Conservation (phyloP, 2,329 filamentous ascomycete species). For the Blastomyces gilchristii region DNA sequence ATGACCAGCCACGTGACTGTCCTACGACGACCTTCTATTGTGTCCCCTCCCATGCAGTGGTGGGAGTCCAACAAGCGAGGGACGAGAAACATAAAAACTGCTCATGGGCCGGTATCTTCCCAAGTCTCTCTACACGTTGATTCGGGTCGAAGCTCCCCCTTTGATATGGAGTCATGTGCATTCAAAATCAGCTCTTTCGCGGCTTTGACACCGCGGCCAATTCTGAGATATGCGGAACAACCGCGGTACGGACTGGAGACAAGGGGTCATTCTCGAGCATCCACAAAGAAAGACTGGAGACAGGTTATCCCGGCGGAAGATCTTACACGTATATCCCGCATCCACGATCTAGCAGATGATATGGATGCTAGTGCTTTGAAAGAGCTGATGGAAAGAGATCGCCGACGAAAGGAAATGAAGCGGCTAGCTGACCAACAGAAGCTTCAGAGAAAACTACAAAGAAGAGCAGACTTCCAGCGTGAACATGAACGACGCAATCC, state of each 20-base stretch:
- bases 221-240: slow-evolving; percentile 61
- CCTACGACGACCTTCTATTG: slow-evolving; percentile 47
- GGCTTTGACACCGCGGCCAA: slow-evolving; percentile 75
- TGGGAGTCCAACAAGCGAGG: slow-evolving; percentile 52
- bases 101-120: not conserved
- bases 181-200: slow-evolving; percentile 74
- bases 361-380: slow-evolving; percentile 74
- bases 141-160: slow-evolving; percentile 45
- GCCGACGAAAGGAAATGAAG: slow-evolving; percentile 67
- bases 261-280: slow-evolving; percentile 40
- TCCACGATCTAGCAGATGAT: slow-evolving; percentile 67
- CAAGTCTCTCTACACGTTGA: not conserved
- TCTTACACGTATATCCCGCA: slow-evolving; percentile 50
- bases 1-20: slow-evolving; percentile 62
- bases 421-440: slow-evolving; percentile 57
- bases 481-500: slow-evolving; percentile 42
- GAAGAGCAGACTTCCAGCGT: slow-evolving; percentile 45
- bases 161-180: slow-evolving; percentile 60
- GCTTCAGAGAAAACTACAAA: slow-evolving; percentile 40
- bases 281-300: slow-evolving; percentile 44
- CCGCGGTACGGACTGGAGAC: slow-evolving; percentile 45
- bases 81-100: slow-evolving; percentile 41
- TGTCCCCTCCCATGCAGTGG: slow-evolving; percentile 46
- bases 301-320: slow-evolving; percentile 52
- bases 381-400: slow-evolving; percentile 82